Conservation (phyloP, 1,284 basidiomycete species). For the Melampsora americana region DNA sequence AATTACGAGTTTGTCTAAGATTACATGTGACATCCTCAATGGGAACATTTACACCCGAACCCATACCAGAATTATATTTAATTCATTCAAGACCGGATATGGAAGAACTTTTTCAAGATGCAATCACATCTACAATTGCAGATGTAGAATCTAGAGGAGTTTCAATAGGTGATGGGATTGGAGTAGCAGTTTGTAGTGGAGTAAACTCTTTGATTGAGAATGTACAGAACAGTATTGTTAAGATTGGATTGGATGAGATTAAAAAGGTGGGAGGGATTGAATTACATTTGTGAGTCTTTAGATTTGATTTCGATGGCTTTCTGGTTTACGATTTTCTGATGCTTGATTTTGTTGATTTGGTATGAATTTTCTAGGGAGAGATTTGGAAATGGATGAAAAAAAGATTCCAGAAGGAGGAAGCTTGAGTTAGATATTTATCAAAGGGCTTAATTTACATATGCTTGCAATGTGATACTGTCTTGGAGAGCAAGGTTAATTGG, state of each 20-base stretch:
- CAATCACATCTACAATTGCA: constrained; percentile 8
- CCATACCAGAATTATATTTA: constrained; percentile 20
- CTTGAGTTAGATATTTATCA: too few species aligned
- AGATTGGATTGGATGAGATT: background rate
- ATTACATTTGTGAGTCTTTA: background rate
- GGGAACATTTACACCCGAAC: constrained; percentile 19
- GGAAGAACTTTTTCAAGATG: constrained; percentile 5
- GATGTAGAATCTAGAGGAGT: constrained; percentile 16
- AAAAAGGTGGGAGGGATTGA: background rate
- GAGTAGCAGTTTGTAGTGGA: background rate
- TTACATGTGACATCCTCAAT: constrained; percentile 29
- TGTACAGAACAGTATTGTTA: background rate
- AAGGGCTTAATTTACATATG: too few species aligned
- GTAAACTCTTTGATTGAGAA: background rate
- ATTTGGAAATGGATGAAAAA: too few species aligned
- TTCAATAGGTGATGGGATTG: background rate
- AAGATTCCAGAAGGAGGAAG: too few species aligned
- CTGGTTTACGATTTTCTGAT: too few species aligned
- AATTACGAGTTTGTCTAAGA: constrained; percentile 14
- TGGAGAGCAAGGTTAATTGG: too few species aligned
- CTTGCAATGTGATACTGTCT: too few species aligned
- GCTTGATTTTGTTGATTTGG: too few species aligned
- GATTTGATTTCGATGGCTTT: too few species aligned
- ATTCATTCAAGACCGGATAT: constrained; percentile 4
- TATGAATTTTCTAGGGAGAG: too few species aligned